phyloP scores from a whole-genome alignment of 768 basidiomycete genomes.

The Russula earlei region DNA sequence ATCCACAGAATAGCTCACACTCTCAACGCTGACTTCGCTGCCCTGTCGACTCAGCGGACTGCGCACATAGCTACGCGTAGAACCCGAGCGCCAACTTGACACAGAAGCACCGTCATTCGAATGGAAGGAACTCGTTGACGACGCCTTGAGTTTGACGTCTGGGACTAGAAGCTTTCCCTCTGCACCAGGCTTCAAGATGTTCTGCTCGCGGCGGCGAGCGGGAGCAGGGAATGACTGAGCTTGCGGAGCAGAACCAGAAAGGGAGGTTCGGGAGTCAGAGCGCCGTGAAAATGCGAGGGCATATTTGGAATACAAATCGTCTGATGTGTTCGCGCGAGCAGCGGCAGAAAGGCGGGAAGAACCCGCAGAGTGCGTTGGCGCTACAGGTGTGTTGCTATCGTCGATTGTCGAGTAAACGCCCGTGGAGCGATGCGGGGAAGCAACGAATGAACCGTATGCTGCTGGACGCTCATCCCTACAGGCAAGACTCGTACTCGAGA shows the following conservation, averaged over 20 bases:
- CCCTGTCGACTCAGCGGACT: slow-evolving; percentile 35
- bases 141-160: slow-evolving; percentile 33
- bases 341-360: slow-evolving; percentile 24
- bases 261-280: slow-evolving; percentile 39
- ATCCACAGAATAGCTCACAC: slow-evolving; percentile 24
- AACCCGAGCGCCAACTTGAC: slow-evolving; percentile 21
- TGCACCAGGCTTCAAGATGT: slow-evolving; percentile 47
- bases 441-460: slow-evolving; percentile 38
- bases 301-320: slow-evolving; percentile 48
- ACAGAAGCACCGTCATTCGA: slow-evolving; percentile 17
- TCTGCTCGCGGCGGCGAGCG: slow-evolving; percentile 39
- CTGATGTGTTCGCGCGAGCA: slow-evolving; percentile 23
- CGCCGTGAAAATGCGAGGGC: slow-evolving; percentile 48
- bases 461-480: slow-evolving; percentile 28
- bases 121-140: slow-evolving; percentile 26
- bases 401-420: slow-evolving; percentile 42
- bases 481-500: slow-evolving; percentile 20
- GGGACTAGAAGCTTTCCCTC: slow-evolving; percentile 58
- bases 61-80: slow-evolving; percentile 23
- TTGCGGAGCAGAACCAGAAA: slow-evolving; percentile 26
- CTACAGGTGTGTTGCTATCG: slow-evolving; percentile 23
- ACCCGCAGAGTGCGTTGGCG: slow-evolving; percentile 10
- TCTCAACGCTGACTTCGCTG: slow-evolving; percentile 31
- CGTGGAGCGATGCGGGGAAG: slow-evolving; percentile 39
- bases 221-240: slow-evolving; percentile 27